phyloP scores from a whole-genome alignment of 208 protist species.

The Acanthamoeba triangularis region DNA sequence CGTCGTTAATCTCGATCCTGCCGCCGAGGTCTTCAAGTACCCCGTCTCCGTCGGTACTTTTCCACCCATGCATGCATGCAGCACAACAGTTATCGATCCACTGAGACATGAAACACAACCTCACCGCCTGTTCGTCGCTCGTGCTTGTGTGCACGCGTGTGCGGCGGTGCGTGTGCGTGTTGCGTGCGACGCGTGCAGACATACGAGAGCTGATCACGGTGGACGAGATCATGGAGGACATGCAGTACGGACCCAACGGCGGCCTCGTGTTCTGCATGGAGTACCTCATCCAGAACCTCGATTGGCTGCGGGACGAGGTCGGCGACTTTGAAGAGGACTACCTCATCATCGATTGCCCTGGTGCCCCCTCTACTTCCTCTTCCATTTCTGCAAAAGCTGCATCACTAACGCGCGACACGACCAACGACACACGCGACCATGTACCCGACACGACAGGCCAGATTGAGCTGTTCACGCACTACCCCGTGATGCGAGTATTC shows the following conservation, averaged over 20 bases:
- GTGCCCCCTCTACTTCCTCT: conserved; percentile 80
- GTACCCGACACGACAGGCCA: conserved; percentile 82
- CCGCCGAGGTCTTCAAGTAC: conserved; percentile 96
- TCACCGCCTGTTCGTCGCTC: no score
- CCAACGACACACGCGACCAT: not conserved
- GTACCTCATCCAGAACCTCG: conserved; percentile 96
- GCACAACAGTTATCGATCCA: not conserved
- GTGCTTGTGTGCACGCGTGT: no score
- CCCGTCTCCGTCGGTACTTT: conserved; percentile 78
- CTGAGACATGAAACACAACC: not conserved
- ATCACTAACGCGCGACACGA: not conserved
- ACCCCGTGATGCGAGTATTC: conserved; percentile 86
- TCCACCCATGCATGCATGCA: conserved; percentile 83
- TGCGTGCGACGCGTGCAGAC: conserved; percentile 96
- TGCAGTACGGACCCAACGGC: conserved; percentile 98
- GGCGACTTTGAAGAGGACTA: conserved; percentile 87
- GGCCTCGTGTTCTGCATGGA: conserved; percentile 98
- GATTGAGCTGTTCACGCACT: conserved; percentile 92
- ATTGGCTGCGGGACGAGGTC: conserved; percentile 97
- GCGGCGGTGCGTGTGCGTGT: conserved; percentile 76
- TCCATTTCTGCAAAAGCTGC: no score
- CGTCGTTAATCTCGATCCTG: conserved; percentile 99
- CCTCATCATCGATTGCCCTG: conserved; percentile 89
- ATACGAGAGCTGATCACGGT: conserved; percentile 96
- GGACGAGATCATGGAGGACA: conserved; percentile 95